A percentile compares a stretch with the other conserved stretches of the same genome.
phyloP scores from a whole-genome alignment of 108 stramenopile species.

The Pseudonitzschia multistriata region DNA sequence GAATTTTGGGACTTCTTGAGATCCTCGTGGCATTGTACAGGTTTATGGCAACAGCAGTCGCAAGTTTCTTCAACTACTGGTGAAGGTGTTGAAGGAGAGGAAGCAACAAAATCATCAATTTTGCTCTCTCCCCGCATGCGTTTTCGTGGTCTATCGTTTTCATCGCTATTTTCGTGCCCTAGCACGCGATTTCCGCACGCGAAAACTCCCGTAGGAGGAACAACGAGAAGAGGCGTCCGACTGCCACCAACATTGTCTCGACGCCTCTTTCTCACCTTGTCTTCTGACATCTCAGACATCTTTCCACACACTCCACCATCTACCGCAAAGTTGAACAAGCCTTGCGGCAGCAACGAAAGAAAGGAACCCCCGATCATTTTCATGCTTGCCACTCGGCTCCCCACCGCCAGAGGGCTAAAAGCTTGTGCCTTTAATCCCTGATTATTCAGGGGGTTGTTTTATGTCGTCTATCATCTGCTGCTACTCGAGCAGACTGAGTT shows the following conservation, averaged over 20 bases:
- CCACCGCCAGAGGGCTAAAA: constrained; percentile 30
- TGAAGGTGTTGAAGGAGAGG: constrained; percentile 3
- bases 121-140: constrained; percentile 26
- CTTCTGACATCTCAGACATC: constrained; percentile 12
- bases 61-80: neutral
- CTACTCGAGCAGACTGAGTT: neutral
- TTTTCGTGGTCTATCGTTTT: constrained; percentile 31
- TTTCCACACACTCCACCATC: constrained; percentile 25
- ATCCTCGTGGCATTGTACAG: neutral
- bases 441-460: neutral
- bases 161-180: constrained; percentile 18
- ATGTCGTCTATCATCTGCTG: neutral
- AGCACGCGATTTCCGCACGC: constrained; percentile 29
- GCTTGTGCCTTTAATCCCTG: neutral
- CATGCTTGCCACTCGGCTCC: constrained; percentile 38
- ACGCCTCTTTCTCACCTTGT: constrained; percentile 20
- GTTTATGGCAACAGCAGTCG: constrained; percentile 1
- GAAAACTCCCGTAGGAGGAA: constrained; percentile 16
- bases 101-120: neutral
- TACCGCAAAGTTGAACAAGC: constrained; percentile 32
- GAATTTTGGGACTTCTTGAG: constrained; percentile 27
- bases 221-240: constrained; percentile 26
- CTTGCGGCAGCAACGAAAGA: constrained; percentile 36
- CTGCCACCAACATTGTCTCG: constrained; percentile 30
- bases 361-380: constrained; percentile 43